Base-by-base conservation (phyloP, 2,329 filamentous ascomycete genomes). In the Pseudopithomyces chartarum region DNA sequence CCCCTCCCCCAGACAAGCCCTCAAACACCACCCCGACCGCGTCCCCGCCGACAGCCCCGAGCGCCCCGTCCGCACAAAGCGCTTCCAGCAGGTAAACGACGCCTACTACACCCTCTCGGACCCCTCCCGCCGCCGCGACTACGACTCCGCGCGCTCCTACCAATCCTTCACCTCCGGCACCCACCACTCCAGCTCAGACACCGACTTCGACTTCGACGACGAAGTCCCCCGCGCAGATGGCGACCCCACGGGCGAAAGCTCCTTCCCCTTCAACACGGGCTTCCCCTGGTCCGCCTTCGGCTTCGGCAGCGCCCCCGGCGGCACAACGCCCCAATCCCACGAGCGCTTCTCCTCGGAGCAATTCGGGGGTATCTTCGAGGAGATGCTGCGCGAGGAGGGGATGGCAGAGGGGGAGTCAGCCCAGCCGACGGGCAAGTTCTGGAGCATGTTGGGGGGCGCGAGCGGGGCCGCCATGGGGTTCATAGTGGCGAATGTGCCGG, bases 101-200 rank as follows among this genome's bases (percentile, higher is more conserved):
- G 92, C 92, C 60, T 97, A 96, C 82, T 96, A 91, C 76, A 93
- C 91, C 0, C 87, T 98, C 26, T 96, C 91, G 0, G 93, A 98
- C 73, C 73, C 88, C 8, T 78, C 81, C 0, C 86, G 94, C 26
- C 87, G 94, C 52, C 84, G 87, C 59, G 92, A 97, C 57, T 98
- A 97, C 79, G 94, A 98, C 71, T 82, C 85, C 52, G 87, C 92
- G 57, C 85, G 90, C 36, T 78, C 71, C 50, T 85, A 86, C 65
- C 85, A 85, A 70, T 66, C 61, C 56, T 77, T 74, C 67, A 66
- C 76, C 17, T 71, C 78, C 38, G 78, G 79, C 39, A 76, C 79
- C n/a, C 67, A 29, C 77, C 80, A 33, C 76, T 76, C 23, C 76
- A 77, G 23, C 76, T 74, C 44, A 17, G 80, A 74, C 43, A 77